Evolutionary conservation across 1,284 basidiomycete genomes (phyloP).

Genomic region (Heterobasidion irregulare): DNA sequence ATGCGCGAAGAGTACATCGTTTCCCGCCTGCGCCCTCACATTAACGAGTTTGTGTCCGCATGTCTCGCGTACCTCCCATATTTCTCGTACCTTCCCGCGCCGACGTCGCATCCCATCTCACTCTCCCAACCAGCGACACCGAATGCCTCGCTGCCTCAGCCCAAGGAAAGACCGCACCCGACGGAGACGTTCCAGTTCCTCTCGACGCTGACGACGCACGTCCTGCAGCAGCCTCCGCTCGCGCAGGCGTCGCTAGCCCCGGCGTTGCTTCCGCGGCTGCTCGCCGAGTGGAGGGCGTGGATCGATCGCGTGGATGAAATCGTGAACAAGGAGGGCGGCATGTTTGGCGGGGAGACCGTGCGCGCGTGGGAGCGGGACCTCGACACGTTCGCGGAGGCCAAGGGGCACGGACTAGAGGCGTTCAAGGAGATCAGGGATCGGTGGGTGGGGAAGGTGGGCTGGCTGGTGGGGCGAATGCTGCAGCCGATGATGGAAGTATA

Average conservation of each 20-base stretch:
- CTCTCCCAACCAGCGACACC: constrained; percentile 17
- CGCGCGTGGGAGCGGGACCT: constrained; percentile 57
- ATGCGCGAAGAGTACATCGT: constrained; percentile 76
- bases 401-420: constrained; percentile 38
- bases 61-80: constrained; percentile 76
- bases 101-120: constrained; percentile 18
- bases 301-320: constrained; percentile 56
- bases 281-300: constrained; percentile 72
- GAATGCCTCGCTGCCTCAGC: constrained; percentile 34
- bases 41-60: constrained; percentile 65
- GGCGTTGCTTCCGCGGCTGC: constrained; percentile 49
- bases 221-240: constrained; percentile 57
- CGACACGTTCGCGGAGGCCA: constrained; percentile 50
- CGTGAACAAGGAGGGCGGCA: constrained; percentile 65
- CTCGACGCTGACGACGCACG: constrained; percentile 55
- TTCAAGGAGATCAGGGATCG: constrained; percentile 56
- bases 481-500: constrained; percentile 52
- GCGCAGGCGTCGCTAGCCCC: constrained; percentile 50
- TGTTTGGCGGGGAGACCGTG: constrained; percentile 69
- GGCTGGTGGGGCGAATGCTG: constrained; percentile 56
- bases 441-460: constrained; percentile 69
- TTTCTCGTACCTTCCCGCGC: constrained; percentile 50
- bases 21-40: constrained; percentile 64
- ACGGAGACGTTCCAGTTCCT: constrained; percentile 68
- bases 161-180: constrained; percentile 57